Percentiles rank a stretch among this genome's conserved stretches.
These are phyloP conservation scores for Curvularia eragrostidis DNA, from an alignment of 2,329 filamentous ascomycete genomes.

Conservation along the genomic window DNA sequence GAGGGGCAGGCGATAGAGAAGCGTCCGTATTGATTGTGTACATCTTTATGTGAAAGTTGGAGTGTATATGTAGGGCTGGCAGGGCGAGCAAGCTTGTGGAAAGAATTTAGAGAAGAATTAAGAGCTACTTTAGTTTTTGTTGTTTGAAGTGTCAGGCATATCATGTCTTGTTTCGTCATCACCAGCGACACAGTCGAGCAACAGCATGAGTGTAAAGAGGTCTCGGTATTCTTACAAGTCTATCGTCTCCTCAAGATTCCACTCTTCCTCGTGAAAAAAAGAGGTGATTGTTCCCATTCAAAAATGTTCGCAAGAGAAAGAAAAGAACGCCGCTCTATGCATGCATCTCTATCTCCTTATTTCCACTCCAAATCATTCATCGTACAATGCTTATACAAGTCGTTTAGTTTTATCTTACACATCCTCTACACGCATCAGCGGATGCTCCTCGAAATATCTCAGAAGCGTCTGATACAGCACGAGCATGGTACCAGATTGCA, in stretches of 20 bases:
- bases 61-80: background rate
- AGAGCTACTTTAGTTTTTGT: too few species aligned
- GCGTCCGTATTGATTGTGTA: background rate
- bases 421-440: constrained; percentile 35
- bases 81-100: background rate
- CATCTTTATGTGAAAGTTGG: background rate
- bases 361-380: constrained; percentile 1
- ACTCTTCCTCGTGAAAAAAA: background rate
- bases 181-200: background rate
- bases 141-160: background rate
- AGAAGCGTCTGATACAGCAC: constrained; percentile 91
- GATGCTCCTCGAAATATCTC: constrained; percentile 72
- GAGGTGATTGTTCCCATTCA: background rate
- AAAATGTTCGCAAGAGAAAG: background rate
- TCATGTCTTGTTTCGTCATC: background rate
- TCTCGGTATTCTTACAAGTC: constrained; percentile 4
- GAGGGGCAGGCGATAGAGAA: constrained; percentile 11
- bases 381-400: background rate
- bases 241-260: constrained; percentile 11
- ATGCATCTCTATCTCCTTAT: constrained; percentile 5
- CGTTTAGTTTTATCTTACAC: constrained; percentile 18
- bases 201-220: background rate
- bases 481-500: constrained; percentile 96
- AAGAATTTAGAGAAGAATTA: background rate
- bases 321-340: constrained; percentile 12